Evolutionary conservation across 1,139 yeast species (phyloP), one percentile per base, ranked within the genome.

Genomic region (Tardiomyces blankii): DNA sequence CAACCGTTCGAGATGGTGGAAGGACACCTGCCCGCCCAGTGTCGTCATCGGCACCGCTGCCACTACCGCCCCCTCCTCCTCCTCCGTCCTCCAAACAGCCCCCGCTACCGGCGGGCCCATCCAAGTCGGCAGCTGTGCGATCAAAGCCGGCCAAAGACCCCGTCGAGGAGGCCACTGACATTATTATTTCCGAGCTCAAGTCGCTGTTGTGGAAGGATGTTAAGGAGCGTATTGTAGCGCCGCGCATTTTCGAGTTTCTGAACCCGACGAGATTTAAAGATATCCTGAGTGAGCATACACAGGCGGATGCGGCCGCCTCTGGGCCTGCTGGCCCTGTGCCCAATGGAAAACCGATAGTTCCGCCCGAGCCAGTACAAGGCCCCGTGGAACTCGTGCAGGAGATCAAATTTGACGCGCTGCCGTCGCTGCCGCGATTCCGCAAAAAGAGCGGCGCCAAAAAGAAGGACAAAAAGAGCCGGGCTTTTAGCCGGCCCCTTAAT

Each of bases 171-270:
- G 83, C 95, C 0, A 69, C 77, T 1, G 69, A 73, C 40, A 66
- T 75, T 50, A 67, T 87, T 40, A 62, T 80, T 33, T 75, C 75
- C 48, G 95, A 87, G 51, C 72, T 87, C 46, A 77, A 77, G 51
- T 67, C 70, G 5, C 78, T 81, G 45, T 63, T 87, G 44, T 67
- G 79, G 35, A 81, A 82, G 50, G 95, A 87, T 63, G 75, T 87
- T 33, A 71, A 86, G 55, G 91, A 81, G 56, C 75, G 88, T 52
- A 67, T 84, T 5, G 74, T 85, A 33, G 89, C 87, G 0, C 89
- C 94, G 0, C 72, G 74, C 1, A 75, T 87, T 16, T 70, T 83
- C 46, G 82, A 80, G 32, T 66, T 75, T 18, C 69, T 87, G 51
- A 74, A 75, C 49, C 82, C 78, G 42, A 77, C 75, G 3, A 74